Base-by-base conservation (phyloP, 2,329 filamentous ascomycete genomes). In the Hypoxylon sp. region DNA sequence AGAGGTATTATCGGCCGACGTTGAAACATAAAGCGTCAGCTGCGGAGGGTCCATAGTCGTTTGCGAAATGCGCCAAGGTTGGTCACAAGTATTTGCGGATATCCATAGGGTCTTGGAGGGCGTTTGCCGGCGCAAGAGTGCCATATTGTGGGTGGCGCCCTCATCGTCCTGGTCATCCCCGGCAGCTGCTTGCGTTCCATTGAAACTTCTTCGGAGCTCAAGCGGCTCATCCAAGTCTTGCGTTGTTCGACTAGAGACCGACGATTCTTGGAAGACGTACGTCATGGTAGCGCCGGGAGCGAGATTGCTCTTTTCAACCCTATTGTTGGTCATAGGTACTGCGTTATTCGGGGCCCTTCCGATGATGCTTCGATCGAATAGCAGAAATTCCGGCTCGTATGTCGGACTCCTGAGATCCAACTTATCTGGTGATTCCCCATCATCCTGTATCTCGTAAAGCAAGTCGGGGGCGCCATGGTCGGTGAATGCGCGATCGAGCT, bases 71-170 rank as follows among this genome's bases (percentile, higher is more conserved):
- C 84, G 81, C 18, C 79, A 76, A 11, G 95, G 96, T 72, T 96
- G 93, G 24, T 87, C 78, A 78, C 96, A 99, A 0, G 92, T 94
- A 70, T 93, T 98, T 44, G 93, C 88, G 1, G 93, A 93, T 56
- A 99, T 84, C 77, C 91, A 97, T 2, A 98, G 82, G 1, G 80
- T 86, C 42, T 78, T 82, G 14, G 78, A 77, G 22, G 78, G 67
- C 53, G 73, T 67, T 61, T 74, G 69, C 55, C 76, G 72, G 22
- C 68, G 72, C 24, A 40, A 56, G 38, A 69, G 60, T 67, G 69
- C 72, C 30, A 50, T 44, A 14, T 64, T 59, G 5, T 38, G 44
- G n/a, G 57, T 46, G 16, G 60, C 50, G 28, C 61, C 72, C n/a
- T 71, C 70, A 8, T 64, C 64, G 2, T 63, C 70, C n/a, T 70